These are phyloP conservation scores for Oidium heveae DNA, from an alignment of 2,329 filamentous ascomycete genomes.

Conservation along the genomic window DNA sequence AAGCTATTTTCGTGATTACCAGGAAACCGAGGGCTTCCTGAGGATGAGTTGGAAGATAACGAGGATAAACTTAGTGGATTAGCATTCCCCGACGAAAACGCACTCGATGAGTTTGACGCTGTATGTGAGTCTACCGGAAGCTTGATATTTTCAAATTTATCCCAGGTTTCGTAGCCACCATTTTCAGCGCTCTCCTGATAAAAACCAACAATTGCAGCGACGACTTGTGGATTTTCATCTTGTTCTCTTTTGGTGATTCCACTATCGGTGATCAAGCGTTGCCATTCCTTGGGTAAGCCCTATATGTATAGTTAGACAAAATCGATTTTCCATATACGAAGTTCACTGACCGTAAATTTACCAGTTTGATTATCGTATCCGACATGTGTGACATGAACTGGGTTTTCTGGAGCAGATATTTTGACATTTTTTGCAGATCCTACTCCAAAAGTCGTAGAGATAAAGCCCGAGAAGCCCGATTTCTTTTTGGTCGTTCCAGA, in stretches of 20 bases:
- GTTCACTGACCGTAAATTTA: constrained; percentile 60
- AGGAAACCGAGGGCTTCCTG: constrained; percentile 66
- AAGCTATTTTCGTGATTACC: constrained; percentile 82
- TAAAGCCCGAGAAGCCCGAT: constrained; percentile 66
- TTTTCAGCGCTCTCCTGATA: constrained; percentile 82
- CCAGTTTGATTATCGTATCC: constrained; percentile 91
- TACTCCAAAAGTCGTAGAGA: constrained; percentile 56
- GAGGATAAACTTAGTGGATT: constrained; percentile 25
- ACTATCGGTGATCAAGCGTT: constrained; percentile 79
- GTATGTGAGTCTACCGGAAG: constrained; percentile 24
- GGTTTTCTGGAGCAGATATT: constrained; percentile 95
- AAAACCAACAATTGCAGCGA: constrained; percentile 86
- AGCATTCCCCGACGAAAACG: constrained; percentile 6
- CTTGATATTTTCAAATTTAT: constrained; percentile 83
- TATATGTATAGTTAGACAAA: constrained; percentile 17
- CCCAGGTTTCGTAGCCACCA: constrained; percentile 56
- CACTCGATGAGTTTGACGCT: constrained; percentile 6
- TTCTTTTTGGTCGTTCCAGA: constrained; percentile 48
- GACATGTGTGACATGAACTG: constrained; percentile 92
- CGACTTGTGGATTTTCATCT: constrained; percentile 82
- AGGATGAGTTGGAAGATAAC: constrained; percentile 47
- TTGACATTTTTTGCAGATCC: constrained; percentile 72
- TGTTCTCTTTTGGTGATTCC: constrained; percentile 92
- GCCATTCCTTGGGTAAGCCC: constrained; percentile 96
- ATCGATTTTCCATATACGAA: no score